A percentile compares a stretch with the other conserved stretches of the same genome.
These are phyloP conservation scores for Diaporthe sp. DNA, from an alignment of 2,329 filamentous ascomycete genomes.

Conservation along the genomic window DNA sequence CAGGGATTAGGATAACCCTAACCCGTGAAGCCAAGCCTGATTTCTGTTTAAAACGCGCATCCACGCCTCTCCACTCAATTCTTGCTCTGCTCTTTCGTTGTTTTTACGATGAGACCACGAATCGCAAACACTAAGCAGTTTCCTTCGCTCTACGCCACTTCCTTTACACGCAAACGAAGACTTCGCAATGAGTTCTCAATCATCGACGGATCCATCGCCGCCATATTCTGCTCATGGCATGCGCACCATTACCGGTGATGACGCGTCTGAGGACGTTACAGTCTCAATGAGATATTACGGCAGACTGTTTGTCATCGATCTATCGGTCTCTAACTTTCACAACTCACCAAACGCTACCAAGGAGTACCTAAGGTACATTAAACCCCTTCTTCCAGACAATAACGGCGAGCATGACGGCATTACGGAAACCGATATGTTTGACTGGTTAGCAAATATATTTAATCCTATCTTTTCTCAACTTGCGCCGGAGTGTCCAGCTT, in stretches of 20 bases:
- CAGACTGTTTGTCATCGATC: not conserved
- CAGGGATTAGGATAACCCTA: not conserved
- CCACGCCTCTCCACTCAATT: not conserved
- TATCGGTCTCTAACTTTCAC: not conserved
- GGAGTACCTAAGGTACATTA: not conserved
- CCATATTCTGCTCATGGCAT: not conserved
- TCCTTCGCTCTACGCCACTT: not conserved
- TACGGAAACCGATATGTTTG: not conserved
- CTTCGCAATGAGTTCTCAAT: not conserved
- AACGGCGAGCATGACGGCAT: not conserved
- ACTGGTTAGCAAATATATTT: conserved; percentile 2
- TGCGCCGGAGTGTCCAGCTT: not conserved
- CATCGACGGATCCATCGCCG: not conserved
- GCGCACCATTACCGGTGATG: not conserved
- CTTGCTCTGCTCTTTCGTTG: not conserved
- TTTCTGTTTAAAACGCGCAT: not conserved
- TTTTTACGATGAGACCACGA: not conserved
- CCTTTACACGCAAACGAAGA: not conserved
- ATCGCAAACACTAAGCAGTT: not conserved
- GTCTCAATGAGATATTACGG: not conserved
- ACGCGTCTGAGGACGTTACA: not conserved
- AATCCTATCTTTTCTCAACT: not conserved
- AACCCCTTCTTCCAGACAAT: not conserved
- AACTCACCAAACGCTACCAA: conserved; percentile 6
- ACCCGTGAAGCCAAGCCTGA: not conserved